Conservation (phyloP, 2,329 filamentous ascomycete genomes). For the Zalaria obscura region DNA sequence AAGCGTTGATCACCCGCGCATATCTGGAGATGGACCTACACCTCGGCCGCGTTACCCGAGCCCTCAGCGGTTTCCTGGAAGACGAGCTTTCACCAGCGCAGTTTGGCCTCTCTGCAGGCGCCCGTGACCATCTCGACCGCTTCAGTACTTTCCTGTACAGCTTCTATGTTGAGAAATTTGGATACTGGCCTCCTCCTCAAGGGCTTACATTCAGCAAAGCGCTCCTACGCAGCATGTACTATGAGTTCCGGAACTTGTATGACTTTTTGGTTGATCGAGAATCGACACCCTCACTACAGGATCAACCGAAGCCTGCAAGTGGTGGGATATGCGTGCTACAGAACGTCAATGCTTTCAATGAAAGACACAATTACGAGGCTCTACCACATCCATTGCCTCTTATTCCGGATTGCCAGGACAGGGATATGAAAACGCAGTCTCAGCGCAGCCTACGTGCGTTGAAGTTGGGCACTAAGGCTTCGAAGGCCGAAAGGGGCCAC, state of each 20-base stretch:
- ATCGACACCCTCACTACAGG: slow-evolving; percentile 25
- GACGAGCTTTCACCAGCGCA: slow-evolving; percentile 54
- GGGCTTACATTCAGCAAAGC: slow-evolving; percentile 41
- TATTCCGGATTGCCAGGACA: slow-evolving; percentile 35
- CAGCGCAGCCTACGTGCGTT: slow-evolving; percentile 21
- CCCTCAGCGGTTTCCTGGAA: slow-evolving; percentile 54
- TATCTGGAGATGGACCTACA: slow-evolving; percentile 51
- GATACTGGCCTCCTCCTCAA: slow-evolving; percentile 54
- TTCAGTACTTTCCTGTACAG: slow-evolving; percentile 56
- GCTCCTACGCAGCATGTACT: slow-evolving; percentile 46
- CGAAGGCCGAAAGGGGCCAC: slow-evolving; percentile 34
- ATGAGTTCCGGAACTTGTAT: slow-evolving; percentile 59
- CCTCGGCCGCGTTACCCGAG: slow-evolving; percentile 41
- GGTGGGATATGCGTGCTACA: slow-evolving; percentile 60
- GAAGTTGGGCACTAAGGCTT: slow-evolving; percentile 20
- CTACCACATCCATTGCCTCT: slow-evolving; percentile 54
- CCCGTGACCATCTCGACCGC: slow-evolving; percentile 53
- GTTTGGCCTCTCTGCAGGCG: slow-evolving; percentile 47
- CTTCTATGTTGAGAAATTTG: slow-evolving; percentile 53
- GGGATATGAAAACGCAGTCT: slow-evolving; percentile 14
- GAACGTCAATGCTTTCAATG: slow-evolving; percentile 53
- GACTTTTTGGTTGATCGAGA: slow-evolving; percentile 56
- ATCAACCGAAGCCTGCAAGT: slow-evolving; percentile 27
- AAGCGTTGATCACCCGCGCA: slow-evolving; percentile 49
- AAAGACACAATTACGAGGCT: slow-evolving; percentile 41